Evolutionary conservation across 768 basidiomycete species (phyloP).

Genomic region (Amanita thiersii): DNA sequence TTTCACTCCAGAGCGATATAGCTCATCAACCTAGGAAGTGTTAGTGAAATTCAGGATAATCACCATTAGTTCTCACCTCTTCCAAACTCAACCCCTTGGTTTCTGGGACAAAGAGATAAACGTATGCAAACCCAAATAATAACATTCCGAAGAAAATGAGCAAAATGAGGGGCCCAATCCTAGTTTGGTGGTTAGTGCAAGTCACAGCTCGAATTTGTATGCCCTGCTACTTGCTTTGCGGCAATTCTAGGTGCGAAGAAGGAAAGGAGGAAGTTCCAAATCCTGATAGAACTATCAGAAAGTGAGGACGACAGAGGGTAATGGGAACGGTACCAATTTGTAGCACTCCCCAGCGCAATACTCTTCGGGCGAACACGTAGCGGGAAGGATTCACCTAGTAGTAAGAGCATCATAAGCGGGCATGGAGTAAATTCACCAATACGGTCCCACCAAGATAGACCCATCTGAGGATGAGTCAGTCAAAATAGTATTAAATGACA

Average conservation of each 20-base stretch:
- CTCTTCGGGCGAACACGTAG: constrained; percentile 71
- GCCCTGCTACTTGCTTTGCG: constrained; percentile 27
- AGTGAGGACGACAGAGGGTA: background rate
- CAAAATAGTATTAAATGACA: background rate
- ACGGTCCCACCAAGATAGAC: constrained; percentile 46
- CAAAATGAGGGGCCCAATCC: constrained; percentile 68
- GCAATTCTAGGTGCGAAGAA: constrained; percentile 70
- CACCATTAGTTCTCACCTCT: constrained; percentile 33
- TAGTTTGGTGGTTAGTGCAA: constrained; percentile 12
- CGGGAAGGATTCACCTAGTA: constrained; percentile 70
- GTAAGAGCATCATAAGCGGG: background rate
- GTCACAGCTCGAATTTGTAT: background rate
- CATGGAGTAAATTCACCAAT: background rate
- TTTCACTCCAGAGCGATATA: constrained; percentile 58
- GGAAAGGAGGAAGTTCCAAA: constrained; percentile 71
- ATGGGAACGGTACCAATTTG: constrained; percentile 24
- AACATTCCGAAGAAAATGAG: constrained; percentile 74
- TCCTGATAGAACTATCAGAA: constrained; percentile 42
- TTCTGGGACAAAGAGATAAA: constrained; percentile 73
- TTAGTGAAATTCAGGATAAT: background rate
- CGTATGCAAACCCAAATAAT: constrained; percentile 60
- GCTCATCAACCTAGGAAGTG: constrained; percentile 51
- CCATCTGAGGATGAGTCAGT: constrained; percentile 29
- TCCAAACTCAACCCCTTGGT: constrained; percentile 72
- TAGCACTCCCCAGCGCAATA: constrained; percentile 65